Evolutionary conservation across 371 early-diverging fungal genomes (phyloP).

Genomic region (Lichtheimia ramosa): DNA sequence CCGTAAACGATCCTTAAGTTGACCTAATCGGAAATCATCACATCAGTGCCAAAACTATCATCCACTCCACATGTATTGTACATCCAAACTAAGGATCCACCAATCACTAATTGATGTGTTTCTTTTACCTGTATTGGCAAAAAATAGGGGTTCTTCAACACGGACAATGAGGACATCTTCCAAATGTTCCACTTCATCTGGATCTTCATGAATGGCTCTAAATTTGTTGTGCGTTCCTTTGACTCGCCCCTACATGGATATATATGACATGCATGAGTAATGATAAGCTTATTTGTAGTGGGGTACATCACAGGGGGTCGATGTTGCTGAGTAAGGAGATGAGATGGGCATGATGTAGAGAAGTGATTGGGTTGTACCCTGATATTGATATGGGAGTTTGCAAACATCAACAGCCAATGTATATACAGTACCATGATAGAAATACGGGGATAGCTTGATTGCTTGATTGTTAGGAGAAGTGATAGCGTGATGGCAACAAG

Average conservation of each 20-base stretch:
- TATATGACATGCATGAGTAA: background rate
- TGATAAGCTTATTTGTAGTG: no score
- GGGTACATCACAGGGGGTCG: background rate
- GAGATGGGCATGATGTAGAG: no score
- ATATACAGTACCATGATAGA: constrained; percentile 63
- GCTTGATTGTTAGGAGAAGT: constrained; percentile 85
- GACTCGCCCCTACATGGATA: constrained; percentile 37
- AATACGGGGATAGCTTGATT: constrained; percentile 84
- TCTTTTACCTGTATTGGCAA: constrained; percentile 82
- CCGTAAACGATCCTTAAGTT: constrained; percentile 88
- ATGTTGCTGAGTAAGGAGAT: background rate
- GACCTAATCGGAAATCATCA: constrained; percentile 40
- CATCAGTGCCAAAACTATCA: no score
- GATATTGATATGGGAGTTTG: no score
- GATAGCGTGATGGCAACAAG: constrained; percentile 84
- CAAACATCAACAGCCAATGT: no score
- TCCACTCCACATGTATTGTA: no score
- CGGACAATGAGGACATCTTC: constrained; percentile 84
- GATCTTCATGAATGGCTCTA: constrained; percentile 61
- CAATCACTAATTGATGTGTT: no score
- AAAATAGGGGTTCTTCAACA: constrained; percentile 89
- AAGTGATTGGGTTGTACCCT: no score
- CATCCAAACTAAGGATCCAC: no score
- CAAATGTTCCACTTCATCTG: constrained; percentile 66
- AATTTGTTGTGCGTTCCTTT: constrained; percentile 44